These are phyloP conservation scores for Phytophthora cactorum DNA, from an alignment of 352 stramenopile species.

Conservation along the genomic window DNA sequence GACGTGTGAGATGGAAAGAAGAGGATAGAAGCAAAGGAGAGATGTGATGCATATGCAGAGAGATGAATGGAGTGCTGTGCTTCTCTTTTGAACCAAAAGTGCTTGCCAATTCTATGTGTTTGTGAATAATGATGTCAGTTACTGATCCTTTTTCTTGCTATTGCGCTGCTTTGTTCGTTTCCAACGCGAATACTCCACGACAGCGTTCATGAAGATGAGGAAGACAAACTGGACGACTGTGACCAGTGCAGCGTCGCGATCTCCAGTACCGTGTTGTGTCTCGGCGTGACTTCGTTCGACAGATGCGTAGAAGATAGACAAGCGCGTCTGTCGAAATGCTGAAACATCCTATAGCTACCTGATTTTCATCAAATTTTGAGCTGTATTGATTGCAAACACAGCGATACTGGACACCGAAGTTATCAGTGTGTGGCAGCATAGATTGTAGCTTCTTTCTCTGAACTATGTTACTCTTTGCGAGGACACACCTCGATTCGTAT, in stretches of 20 bases:
- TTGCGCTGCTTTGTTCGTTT: too few relatives aligned
- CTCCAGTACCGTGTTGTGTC: conserved; percentile 43
- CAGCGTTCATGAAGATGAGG: too few relatives aligned
- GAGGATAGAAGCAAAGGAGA: conserved; percentile 12
- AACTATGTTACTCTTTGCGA: too few relatives aligned
- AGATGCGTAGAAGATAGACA: conserved; percentile 49
- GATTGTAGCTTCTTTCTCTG: too few relatives aligned
- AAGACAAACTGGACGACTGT: conserved; percentile 33
- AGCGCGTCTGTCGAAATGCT: conserved; percentile 54
- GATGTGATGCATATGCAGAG: not conserved
- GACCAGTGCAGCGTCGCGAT: conserved; percentile 36
- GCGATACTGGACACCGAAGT: too few relatives aligned
- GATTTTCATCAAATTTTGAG: too few relatives aligned
- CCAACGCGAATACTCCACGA: too few relatives aligned
- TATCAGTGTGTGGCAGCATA: too few relatives aligned
- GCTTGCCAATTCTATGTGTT: conserved; percentile 1
- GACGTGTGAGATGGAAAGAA: not conserved
- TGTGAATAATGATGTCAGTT: not conserved
- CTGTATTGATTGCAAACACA: too few relatives aligned
- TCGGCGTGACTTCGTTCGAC: conserved; percentile 33
- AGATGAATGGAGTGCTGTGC: conserved; percentile 1
- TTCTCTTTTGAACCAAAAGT: conserved; percentile 17
- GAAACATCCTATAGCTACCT: too few relatives aligned
- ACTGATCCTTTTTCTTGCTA: too few relatives aligned
- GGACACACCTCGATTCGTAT: too few relatives aligned